phyloP scores from a whole-genome alignment of 2,329 filamentous ascomycete genomes.

The Rhynchosporium graminicola region DNA sequence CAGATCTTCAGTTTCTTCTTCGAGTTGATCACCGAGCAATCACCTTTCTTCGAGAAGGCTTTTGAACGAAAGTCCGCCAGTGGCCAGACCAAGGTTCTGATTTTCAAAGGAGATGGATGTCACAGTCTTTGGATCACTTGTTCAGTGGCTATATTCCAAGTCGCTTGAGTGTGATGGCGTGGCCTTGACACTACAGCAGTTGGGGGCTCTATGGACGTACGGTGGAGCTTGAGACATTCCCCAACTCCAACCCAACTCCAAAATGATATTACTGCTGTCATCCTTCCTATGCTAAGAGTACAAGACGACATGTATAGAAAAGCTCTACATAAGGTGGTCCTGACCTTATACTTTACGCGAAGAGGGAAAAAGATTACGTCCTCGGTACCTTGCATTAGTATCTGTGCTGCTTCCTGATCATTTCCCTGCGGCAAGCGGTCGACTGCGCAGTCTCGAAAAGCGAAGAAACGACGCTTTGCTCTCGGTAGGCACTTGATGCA shows the following conservation, averaged over 20 bases:
- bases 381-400: no score
- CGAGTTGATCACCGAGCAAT: constrained; percentile 5
- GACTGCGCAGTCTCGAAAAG: no score
- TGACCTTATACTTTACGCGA: no score
- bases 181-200: neutral
- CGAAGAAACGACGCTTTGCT: no score
- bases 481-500: no score
- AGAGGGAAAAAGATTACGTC: no score
- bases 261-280: no score
- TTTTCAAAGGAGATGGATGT: constrained; percentile 8
- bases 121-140: constrained; percentile 17
- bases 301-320: no score
- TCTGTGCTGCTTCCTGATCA: no score
- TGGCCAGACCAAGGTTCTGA: constrained; percentile 4
- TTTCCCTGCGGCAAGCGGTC: no score
- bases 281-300: no score
- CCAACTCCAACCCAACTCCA: constrained; percentile 5
- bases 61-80: neutral
- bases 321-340: no score
- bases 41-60: constrained; percentile 6
- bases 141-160: constrained; percentile 16
- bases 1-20: constrained; percentile 9
- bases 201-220: constrained; percentile 12
- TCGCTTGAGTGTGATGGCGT: constrained; percentile 1
- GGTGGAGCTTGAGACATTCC: constrained; percentile 9